Conservation (phyloP, 192 early-diverging fungal species). For the Rhizophlyctis rosea region DNA sequence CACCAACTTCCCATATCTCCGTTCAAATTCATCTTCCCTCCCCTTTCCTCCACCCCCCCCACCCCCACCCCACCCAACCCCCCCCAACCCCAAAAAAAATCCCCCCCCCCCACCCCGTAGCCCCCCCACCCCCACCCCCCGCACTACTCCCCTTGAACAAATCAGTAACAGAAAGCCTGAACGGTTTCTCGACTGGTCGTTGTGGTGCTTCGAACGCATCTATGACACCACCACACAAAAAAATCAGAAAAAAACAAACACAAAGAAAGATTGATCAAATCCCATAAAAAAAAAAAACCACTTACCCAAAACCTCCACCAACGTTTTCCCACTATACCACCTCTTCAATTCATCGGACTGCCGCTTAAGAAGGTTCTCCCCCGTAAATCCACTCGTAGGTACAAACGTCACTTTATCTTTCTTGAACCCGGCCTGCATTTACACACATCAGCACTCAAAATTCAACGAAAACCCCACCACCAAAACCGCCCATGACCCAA, state of each 20-base stretch:
- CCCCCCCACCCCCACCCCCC: slow-evolving; percentile 57
- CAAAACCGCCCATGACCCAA: no score
- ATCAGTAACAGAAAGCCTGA: slow-evolving; percentile 84
- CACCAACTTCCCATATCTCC: no score
- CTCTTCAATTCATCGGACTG: slow-evolving; percentile 41
- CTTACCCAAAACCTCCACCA: slow-evolving; percentile 69
- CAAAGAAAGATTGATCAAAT: not conserved
- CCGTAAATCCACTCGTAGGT: slow-evolving; percentile 89
- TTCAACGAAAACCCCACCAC: no score
- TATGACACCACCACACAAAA: slow-evolving; percentile 15
- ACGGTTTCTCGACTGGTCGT: slow-evolving; percentile 73
- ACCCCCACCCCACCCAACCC: no score
- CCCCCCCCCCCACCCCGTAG: no score
- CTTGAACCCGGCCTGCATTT: slow-evolving; percentile 85
- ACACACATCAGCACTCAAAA: no score
- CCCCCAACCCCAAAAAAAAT: no score
- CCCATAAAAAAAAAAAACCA: no score
- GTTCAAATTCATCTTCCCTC: no score
- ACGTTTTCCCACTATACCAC: slow-evolving; percentile 81
- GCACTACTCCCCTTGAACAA: slow-evolving; percentile 80
- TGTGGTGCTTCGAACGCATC: slow-evolving; percentile 75
- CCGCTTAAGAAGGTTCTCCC: slow-evolving; percentile 72
- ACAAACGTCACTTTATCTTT: slow-evolving; percentile 73
- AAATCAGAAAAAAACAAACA: slow-evolving; percentile 12
- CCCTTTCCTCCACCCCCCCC: no score